Evolutionary conservation across 306 rosid species (phyloP), one percentile per base, ranked within the genome.

Genomic region (Castanea crenata): DNA sequence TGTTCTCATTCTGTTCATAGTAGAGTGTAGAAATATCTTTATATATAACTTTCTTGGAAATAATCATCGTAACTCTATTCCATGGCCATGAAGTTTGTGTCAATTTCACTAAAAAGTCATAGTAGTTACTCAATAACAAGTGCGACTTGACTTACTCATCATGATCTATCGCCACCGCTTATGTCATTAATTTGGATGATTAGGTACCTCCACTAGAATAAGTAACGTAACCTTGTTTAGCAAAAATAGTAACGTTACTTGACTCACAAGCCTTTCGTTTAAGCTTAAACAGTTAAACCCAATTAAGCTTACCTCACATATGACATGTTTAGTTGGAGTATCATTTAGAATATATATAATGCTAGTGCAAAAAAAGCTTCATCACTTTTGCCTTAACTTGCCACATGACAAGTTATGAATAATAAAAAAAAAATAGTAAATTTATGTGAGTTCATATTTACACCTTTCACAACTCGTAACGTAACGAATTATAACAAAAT

Each of bases 391-490:
- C 0, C 10, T 0, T 5, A 34, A 34, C 2, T 34, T 0, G 1
- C 5, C 0, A 34, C 7, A 34, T 1, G 6, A 1, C 1, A 5
- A 34, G 1, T 35, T 7, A 0, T 38, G 46, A 38, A 3, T 38
- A 41, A 1, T 41, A 0, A 38, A 0, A 38, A 38, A 38, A 38
- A 38, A 38, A 7, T 7, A 38, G 8, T 38, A 0, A 0, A 0
- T 38, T 0, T 2, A 7, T 10, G 8, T 38, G 0, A 0, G 0
- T 38, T 0, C 3, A 7, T 10, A 38, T 0, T 0, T 38, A 0
- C 2, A 38, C 0, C 1, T 2, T 38, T 38, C 0, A 38, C 46
- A 38, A 38, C 0, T 38, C 0, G 0, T 38, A 7, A 7, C 1
- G 1, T 7, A 11, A 41, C 0, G 0, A 41, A 0, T 41, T 8